Percentiles rank a stretch among this genome's conserved stretches.
phyloP scores from a whole-genome alignment of 2,329 filamentous ascomycete species.

The Sporothrix brunneoviolacea region DNA sequence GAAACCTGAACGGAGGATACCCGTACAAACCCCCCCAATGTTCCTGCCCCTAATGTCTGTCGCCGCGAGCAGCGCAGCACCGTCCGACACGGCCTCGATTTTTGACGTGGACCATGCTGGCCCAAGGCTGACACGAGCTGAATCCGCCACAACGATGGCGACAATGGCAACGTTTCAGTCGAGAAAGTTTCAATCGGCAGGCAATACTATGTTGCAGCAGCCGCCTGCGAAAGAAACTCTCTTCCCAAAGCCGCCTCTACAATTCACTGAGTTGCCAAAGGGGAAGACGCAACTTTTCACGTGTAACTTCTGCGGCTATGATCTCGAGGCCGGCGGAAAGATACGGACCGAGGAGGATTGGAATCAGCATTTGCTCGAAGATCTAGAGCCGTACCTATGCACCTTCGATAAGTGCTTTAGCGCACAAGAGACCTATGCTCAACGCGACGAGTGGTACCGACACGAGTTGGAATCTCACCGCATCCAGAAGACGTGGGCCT shows the following conservation, averaged over 20 bases:
- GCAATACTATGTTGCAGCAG: neutral
- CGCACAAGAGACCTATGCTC: constrained; percentile 14
- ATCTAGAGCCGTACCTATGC: constrained; percentile 18
- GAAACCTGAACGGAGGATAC: neutral
- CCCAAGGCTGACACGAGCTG: neutral
- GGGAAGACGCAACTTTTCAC: constrained; percentile 14
- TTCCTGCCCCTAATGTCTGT: constrained; percentile 12
- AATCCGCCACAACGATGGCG: constrained; percentile 12
- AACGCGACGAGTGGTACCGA: constrained; percentile 17
- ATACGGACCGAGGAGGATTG: constrained; percentile 15
- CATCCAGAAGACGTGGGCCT: constrained; percentile 13
- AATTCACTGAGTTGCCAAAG: constrained; percentile 3
- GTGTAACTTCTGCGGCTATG: constrained; percentile 17
- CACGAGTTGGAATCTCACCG: constrained; percentile 17
- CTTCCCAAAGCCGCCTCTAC: constrained; percentile 11
- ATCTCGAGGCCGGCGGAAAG: constrained; percentile 13
- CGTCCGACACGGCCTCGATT: constrained; percentile 12
- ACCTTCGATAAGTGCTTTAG: constrained; percentile 18
- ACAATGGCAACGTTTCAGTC: constrained; percentile 14
- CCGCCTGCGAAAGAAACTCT: neutral
- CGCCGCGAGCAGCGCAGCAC: constrained; percentile 7
- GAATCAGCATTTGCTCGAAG: constrained; percentile 15
- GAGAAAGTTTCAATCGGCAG: neutral
- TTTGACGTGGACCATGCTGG: constrained; percentile 3
- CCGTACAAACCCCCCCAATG: neutral